Evolutionary conservation across 2,329 filamentous ascomycete genomes (phyloP), one percentile per base, ranked within the genome.

Genomic region (Colletotrichum phormii): DNA sequence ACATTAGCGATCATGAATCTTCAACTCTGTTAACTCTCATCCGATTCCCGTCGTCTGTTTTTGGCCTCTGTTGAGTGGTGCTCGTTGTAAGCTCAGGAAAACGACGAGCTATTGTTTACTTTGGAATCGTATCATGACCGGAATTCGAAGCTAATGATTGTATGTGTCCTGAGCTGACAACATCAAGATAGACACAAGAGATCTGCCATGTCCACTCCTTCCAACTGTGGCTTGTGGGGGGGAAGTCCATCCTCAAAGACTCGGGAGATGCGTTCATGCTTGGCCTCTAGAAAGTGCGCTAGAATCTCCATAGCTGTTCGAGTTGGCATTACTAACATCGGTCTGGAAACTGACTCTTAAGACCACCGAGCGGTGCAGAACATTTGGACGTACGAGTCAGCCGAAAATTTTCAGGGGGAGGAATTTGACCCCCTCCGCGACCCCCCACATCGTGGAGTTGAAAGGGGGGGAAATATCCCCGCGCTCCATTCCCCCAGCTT

Each of bases 391-490:
- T 24, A 26, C 60, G 70, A 72, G 66, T 70, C 70, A 57, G 51
- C 22, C 42, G 29, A 46, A 58, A 53, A 37, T 37, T 46, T 53
- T 55, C 11, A 61, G 18, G 22, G 49, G 54, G 29, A n/a, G 33
- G 24, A 54, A 35, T 46, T 64, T 54, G 13, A 37, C 33, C 13
- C 59, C 26, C 54, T 60, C 58, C 59, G 37, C 49, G 55, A 26
- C 24, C 18, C 54, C 54, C 64, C 70, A 70, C 70, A 72, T 64
- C 60, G 60, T 70, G 60, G 70, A 70, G 60, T 70, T 35, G n/a
- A 37, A 70, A 29, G 46, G 57, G 53, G 70, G 24, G 59, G 15
- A 33, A 51, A 46, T 24, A 33, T 57, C n/a, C 54, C 31, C 66
- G 18, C 66, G 66, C 46, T 53, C 66, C 55, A 15, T 61, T 70